Conservation (phyloP, 495 filamentous ascomycete genomes). For the Penicillium lagena region DNA sequence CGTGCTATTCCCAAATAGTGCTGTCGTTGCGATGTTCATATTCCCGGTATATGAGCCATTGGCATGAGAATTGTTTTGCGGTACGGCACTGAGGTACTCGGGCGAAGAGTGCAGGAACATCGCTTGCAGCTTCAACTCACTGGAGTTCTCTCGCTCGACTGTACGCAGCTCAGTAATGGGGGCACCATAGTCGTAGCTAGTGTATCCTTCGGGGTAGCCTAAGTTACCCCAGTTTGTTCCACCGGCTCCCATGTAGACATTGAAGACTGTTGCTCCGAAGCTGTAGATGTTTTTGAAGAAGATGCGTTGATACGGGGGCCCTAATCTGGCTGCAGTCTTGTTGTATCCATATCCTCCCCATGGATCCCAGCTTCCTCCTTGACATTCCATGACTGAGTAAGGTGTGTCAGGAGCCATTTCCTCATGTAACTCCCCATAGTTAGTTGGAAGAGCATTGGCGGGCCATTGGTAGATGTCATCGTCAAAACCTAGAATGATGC, state of each 20-base stretch:
- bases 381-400: slow-evolving; percentile 57
- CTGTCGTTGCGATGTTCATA: slow-evolving; percentile 49
- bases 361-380: slow-evolving; percentile 68
- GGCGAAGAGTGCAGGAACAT: slow-evolving; percentile 67
- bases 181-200: slow-evolving; percentile 68
- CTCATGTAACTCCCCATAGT: slow-evolving; percentile 42
- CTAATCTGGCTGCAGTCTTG: slow-evolving; percentile 52
- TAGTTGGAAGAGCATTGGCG: slow-evolving; percentile 34
- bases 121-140: slow-evolving; percentile 66
- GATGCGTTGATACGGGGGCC: slow-evolving; percentile 66
- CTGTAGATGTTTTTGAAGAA: slow-evolving; percentile 76
- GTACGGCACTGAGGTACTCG: slow-evolving; percentile 51
- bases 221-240: slow-evolving; percentile 84
- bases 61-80: slow-evolving; percentile 32
- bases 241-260: slow-evolving; percentile 66
- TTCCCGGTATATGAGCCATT: slow-evolving; percentile 45
- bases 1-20: slow-evolving; percentile 47
- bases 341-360: slow-evolving; percentile 68
- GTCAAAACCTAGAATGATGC: slow-evolving; percentile 44
- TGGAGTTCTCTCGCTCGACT: slow-evolving; percentile 68
- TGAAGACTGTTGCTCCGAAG: slow-evolving; percentile 54
- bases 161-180: slow-evolving; percentile 61
- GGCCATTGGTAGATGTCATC: slow-evolving; percentile 51
- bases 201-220: slow-evolving; percentile 66
- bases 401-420: slow-evolving; percentile 58